These are phyloP conservation scores for Cardamine resedifolia DNA, from an alignment of 345 rosid species.

Conservation along the genomic window DNA sequence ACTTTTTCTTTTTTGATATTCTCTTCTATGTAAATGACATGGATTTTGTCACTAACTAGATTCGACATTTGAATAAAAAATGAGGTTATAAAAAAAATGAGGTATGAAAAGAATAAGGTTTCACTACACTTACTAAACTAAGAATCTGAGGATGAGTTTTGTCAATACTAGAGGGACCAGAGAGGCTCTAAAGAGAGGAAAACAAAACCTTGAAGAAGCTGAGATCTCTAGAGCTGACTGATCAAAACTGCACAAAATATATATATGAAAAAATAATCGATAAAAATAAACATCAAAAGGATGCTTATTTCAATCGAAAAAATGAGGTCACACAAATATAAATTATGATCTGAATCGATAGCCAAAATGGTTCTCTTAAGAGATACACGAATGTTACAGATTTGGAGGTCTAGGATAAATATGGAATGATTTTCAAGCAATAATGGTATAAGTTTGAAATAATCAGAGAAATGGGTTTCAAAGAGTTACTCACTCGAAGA, in stretches of 20 bases:
- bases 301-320: not conserved
- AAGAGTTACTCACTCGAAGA: slow-evolving; percentile 56
- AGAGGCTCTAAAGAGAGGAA: slow-evolving; percentile 32
- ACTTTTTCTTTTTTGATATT: slow-evolving; percentile 25
- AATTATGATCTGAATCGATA: slow-evolving; percentile 4
- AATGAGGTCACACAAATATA: not conserved
- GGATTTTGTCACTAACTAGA: slow-evolving; percentile 21
- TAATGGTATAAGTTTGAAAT: not conserved
- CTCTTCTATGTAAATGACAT: slow-evolving; percentile 23
- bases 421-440: not conserved
- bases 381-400: slow-evolving; percentile 19
- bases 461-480: slow-evolving; percentile 3
- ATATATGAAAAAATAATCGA: not conserved
- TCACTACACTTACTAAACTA: slow-evolving; percentile 16
- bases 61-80: slow-evolving; percentile 13
- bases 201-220: slow-evolving; percentile 34
- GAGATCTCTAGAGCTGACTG: slow-evolving; percentile 35
- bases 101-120: slow-evolving; percentile 21
- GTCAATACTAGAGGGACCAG: slow-evolving; percentile 37
- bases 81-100: slow-evolving; percentile 2
- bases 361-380: not conserved
- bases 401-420: slow-evolving; percentile 11
- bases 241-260: slow-evolving; percentile 32
- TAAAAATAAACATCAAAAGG: slow-evolving; percentile 14
- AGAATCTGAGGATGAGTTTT: slow-evolving; percentile 18